phyloP scores from a whole-genome alignment of 257 asterid species.

The Linderniella brevidens region DNA sequence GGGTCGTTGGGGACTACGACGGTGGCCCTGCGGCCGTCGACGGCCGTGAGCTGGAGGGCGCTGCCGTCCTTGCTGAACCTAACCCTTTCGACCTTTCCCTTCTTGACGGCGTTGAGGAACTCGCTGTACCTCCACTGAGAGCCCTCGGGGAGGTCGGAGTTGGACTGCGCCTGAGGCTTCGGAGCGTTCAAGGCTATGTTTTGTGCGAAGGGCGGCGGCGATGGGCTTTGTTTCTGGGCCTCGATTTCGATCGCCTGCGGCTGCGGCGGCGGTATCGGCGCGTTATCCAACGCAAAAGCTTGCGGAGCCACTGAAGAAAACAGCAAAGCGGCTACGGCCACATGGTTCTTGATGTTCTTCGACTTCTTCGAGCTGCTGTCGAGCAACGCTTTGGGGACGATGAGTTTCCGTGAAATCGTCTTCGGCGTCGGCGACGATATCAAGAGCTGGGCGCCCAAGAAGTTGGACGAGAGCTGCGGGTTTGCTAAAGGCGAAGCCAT shows the following conservation, averaged over 20 bases:
- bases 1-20: conserved; percentile 92
- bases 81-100: conserved; percentile 92
- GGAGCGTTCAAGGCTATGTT: conserved; percentile 68
- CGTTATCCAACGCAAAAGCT: conserved; percentile 47
- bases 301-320: conserved; percentile 59
- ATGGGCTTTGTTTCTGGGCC: conserved; percentile 29
- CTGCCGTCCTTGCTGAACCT: conserved; percentile 88
- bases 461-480: conserved; percentile 40
- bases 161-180: conserved; percentile 48
- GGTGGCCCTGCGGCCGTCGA: conserved; percentile 73
- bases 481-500: conserved; percentile 37
- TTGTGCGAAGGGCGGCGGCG: conserved; percentile 60
- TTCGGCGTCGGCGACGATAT: conserved; percentile 59
- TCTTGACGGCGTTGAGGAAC: conserved; percentile 83
- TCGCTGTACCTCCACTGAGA: conserved; percentile 93
- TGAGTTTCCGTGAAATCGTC: conserved; percentile 34
- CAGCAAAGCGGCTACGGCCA: conserved; percentile 63
- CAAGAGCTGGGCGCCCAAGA: conserved; percentile 44
- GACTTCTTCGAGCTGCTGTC: conserved; percentile 19
- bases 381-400: conserved; percentile 31
- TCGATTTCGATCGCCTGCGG: conserved; percentile 53
- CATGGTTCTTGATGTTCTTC: conserved; percentile 28
- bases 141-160: conserved; percentile 72
- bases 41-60: conserved; percentile 75
- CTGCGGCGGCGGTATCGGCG: conserved; percentile 28